Base-by-base conservation (phyloP, 805 yeast species). In the Schwanniomyces sp. region DNA sequence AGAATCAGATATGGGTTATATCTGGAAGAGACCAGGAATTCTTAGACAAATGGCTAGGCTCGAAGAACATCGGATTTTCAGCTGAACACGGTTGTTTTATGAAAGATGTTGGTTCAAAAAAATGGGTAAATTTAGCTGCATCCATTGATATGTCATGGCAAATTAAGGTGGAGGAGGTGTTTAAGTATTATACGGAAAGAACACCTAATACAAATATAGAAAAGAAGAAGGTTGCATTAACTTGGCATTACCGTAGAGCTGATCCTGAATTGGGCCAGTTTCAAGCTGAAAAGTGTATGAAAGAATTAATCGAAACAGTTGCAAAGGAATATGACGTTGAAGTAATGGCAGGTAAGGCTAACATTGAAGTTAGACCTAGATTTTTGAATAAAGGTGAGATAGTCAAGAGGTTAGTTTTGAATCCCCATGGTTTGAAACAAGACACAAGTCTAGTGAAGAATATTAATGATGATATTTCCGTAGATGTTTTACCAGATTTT, bases 71-170 rank as follows among this genome's bases (percentile, higher is more conserved):
- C 29, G 97, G 97, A 1, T 75, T 94, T 45, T 85, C 95, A 49
- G 98, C 99, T 0, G 99, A 94, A 63, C 99, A 94, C 65, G 99
- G 99, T 7, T 92, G 97, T 61, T 94, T 94, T 60, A 80, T 92
- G 79, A 87, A 86, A 61, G 85, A 81, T 53, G 79, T 85, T n/a
- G 82, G 83, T 8, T 61, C 75, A 1, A 66, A 70, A 11, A 67
- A 76, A 11, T 94, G 99, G 99, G 79, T 82, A 29, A 94, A 94
- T 60, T 75, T 94, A 46, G 86, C 96, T 10, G 91, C 84, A 44
- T 70, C 81, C 41, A 74, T 84, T 54, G 97, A 94, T 67, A 91
- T 94, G 97, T 76, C 91, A 24, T 94, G 99, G 99, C 96, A 91
- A 67, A 63, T 69, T n/a, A 82, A 81, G 46, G 98, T 91, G 12